Conservation (phyloP, 768 basidiomycete genomes). For the Butyriboletus loyo region DNA sequence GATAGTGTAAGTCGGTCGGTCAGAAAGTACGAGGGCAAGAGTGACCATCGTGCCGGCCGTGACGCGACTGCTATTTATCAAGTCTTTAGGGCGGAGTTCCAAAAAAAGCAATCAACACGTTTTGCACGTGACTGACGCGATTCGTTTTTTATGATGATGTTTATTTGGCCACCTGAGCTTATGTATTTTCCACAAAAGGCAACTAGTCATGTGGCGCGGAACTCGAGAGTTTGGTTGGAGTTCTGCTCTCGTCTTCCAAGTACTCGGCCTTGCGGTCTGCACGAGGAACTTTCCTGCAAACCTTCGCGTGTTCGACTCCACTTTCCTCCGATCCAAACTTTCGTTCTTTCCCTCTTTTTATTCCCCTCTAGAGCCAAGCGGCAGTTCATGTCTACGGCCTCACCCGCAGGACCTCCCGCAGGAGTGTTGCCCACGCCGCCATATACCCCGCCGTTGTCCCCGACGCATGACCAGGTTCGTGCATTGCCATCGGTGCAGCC, state of each 20-base stretch:
- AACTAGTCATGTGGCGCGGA: conserved; percentile 17
- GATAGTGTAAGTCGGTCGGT: conserved; percentile 6
- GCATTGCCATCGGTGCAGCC: conserved; percentile 13
- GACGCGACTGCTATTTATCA: conserved; percentile 33
- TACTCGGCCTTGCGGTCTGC: conserved; percentile 29
- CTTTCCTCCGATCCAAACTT: conserved; percentile 15
- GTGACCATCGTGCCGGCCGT: not conserved
- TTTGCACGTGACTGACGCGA: conserved; percentile 35
- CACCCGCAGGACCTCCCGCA: conserved; percentile 33
- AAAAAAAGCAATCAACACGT: conserved; percentile 32
- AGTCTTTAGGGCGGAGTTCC: conserved; percentile 30
- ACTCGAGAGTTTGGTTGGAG: conserved; percentile 15
- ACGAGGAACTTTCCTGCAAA: conserved; percentile 28
- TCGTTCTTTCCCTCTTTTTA: conserved; percentile 1
- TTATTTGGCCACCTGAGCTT: too few relatives aligned
- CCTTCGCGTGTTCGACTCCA: conserved; percentile 18
- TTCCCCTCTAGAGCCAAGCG: conserved; percentile 7
- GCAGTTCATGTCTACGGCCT: conserved; percentile 34
- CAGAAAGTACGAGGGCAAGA: conserved; percentile 17
- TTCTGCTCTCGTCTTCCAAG: conserved; percentile 5
- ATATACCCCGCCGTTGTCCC: conserved; percentile 46
- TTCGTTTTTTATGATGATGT: too few relatives aligned
- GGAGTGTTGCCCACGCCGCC: conserved; percentile 33
- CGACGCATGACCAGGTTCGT: conserved; percentile 71
- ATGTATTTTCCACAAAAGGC: conserved; percentile 22